phyloP scores from a whole-genome alignment of 805 yeast genomes.

The Candida gorgasii region DNA sequence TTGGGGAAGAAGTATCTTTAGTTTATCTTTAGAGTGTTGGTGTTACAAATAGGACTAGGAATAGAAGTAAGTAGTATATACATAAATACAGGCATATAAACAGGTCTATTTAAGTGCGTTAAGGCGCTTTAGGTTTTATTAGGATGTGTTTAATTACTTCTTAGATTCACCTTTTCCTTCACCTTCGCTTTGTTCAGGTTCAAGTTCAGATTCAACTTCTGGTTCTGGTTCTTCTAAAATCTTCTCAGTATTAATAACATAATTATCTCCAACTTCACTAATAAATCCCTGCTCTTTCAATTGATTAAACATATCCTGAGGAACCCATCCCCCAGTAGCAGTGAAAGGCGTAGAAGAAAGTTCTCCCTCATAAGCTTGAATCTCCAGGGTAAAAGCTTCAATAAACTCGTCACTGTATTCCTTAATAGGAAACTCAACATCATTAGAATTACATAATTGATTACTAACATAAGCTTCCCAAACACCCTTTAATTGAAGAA shows the following conservation, averaged over 20 bases:
- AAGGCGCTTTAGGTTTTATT: too few species aligned
- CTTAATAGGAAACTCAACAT: slow-evolving; percentile 55
- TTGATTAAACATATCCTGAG: slow-evolving; percentile 85
- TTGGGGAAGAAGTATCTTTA: slow-evolving; percentile 76
- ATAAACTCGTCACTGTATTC: slow-evolving; percentile 58
- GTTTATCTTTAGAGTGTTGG: background rate
- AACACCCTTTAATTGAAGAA: slow-evolving; percentile 63
- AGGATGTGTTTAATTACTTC: too few species aligned
- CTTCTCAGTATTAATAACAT: slow-evolving; percentile 34
- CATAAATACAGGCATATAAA: slow-evolving; percentile 1
- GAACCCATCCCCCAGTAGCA: slow-evolving; percentile 93
- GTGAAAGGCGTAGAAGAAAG: slow-evolving; percentile 76
- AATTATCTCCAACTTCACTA: slow-evolving; percentile 52
- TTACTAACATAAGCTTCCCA: slow-evolving; percentile 69
- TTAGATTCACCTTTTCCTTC: background rate
- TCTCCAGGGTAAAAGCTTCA: slow-evolving; percentile 54
- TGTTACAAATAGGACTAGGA: background rate
- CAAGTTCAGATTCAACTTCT: background rate
- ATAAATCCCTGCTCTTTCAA: slow-evolving; percentile 69
- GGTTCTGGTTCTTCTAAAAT: slow-evolving; percentile 14
- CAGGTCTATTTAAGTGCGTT: too few species aligned
- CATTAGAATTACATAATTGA: slow-evolving; percentile 49
- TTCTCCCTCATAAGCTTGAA: slow-evolving; percentile 68
- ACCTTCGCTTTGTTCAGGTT: background rate
- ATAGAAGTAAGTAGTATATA: background rate